phyloP scores from a whole-genome alignment of 2,329 filamentous ascomycete species.

The Trichocomaceae sp. region DNA sequence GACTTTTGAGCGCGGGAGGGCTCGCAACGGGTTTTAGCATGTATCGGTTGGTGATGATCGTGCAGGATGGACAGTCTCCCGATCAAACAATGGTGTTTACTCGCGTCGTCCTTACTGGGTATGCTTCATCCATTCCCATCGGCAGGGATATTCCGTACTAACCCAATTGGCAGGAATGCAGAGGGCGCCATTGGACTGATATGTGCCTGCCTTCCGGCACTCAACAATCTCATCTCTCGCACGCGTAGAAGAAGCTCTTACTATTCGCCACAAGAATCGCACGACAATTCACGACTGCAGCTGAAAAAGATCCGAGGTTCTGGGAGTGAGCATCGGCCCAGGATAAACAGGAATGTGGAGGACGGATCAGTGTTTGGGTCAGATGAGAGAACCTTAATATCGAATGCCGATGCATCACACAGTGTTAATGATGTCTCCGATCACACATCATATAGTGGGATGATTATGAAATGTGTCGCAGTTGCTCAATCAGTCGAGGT shows the following conservation, averaged over 20 bases:
- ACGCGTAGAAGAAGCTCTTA: background rate
- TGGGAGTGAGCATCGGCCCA: background rate
- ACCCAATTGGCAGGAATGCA: slow-evolving; percentile 24
- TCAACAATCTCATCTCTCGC: slow-evolving; percentile 18
- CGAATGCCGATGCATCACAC: background rate
- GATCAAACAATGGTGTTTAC: slow-evolving; percentile 32
- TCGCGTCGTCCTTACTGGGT: slow-evolving; percentile 35
- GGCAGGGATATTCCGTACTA: background rate
- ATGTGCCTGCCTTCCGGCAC: slow-evolving; percentile 31
- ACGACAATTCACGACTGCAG: background rate
- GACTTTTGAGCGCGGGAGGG: slow-evolving; percentile 33
- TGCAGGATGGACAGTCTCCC: slow-evolving; percentile 23
- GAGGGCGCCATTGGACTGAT: slow-evolving; percentile 33
- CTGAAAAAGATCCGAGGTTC: background rate
- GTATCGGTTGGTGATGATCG: slow-evolving; percentile 33
- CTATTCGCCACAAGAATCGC: background rate
- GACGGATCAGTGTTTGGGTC: background rate
- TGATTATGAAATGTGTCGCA: background rate
- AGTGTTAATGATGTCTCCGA: background rate
- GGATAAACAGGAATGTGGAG: background rate
- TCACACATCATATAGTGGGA: background rate
- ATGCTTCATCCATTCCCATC: slow-evolving; percentile 6
- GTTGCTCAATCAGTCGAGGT: background rate
- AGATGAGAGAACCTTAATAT: slow-evolving; percentile 3
- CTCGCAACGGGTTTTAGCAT: slow-evolving; percentile 34